Base-by-base conservation (phyloP, 495 filamentous ascomycete species). In the Neurospora sp. region DNA sequence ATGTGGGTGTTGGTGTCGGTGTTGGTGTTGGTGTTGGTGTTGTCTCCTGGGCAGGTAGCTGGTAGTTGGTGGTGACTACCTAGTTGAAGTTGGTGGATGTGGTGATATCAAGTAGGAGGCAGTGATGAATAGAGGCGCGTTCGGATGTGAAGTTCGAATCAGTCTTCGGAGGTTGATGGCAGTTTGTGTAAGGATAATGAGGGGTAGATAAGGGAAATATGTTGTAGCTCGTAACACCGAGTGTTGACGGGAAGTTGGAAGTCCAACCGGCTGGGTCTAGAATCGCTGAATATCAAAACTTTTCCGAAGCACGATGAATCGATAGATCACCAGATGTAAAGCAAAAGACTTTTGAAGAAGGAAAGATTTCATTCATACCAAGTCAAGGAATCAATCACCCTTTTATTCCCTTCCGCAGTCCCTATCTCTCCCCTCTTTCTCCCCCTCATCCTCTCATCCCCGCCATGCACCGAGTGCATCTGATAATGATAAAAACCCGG, bases 231-330 rank as follows among this genome's bases (percentile, higher is more conserved):
- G 54, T 35, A 62, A 62, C 27, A 35, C 27, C 14, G 48, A 35
- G 7, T 10, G 6, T 62, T 18, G 27, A 35, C 1, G 16, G 54
- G 54, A 35, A 4, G 20, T 12, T 4, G 11, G 54, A 54, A 14
- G 20, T 54, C 1, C 11, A 7, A 5, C 48, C 6, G 20, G 20
- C n/a, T 54, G 46, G 39, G 37, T 38, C 3, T 42, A 23, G 3
- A 48, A 66, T 66, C 54, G 54, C 54, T 31, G 54, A 66, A 66
- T 35, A 66, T 66, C 54, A 66, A 66, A 18, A 66, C 54, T 35
- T 66, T 66, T 62, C 54, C 23, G 12, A 31, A 31, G 11, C 48
- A 1, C 7, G 23, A 7, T 27, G 12, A 8, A 62, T 1, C 4
- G 3, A 18, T 9, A 1, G 27, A 35, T 66, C 54, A 35, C 12